Base-by-base conservation (phyloP, 805 yeast genomes). In the Yarrowia sp. region DNA sequence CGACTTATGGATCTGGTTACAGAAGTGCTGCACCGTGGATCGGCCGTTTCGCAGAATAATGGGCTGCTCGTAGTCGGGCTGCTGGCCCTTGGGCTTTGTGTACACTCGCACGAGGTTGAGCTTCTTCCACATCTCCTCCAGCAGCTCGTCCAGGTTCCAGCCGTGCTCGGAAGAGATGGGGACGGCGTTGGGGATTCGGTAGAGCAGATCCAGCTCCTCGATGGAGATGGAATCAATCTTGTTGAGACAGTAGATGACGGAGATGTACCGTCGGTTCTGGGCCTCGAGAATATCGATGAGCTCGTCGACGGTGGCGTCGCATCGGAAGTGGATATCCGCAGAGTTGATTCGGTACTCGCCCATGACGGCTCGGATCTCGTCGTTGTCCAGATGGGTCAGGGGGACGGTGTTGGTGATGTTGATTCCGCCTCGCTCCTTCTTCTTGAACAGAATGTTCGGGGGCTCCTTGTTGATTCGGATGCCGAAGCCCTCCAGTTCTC, bases 271-370 rank as follows among this genome's bases (percentile, higher is more conserved):
- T 77, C 99, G 86, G 69, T 89, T 84, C 63, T 88, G 86, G 4
- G 88, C 92, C 77, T 94, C 99, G 62, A 94, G 82, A 12, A 92
- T 89, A 73, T 94, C 99, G 69, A 94, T 94, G 68, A 94, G 78
- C 71, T 94, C 99, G 72, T 94, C 99, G 19, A 96, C 96, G 0
- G 97, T 90, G 21, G 99, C 99, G 74, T 94, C 99, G 73, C 98
- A 92, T 72, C 99, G 81, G 77, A 94, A 87, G 1, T 97, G 94
- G 67, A 94, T 88, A 73, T 94, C 97, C 14, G 99, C 98, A 49
- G 96, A 88, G 74, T 92, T 90, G 68, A 94, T 89, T 73, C 92
- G 84, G 76, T 94, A 94, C 78, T 94, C 99, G 61, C 86, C 80
- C 94, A 94, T 89, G 59, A 94, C 99, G 2, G 99, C 99, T 70